Percentiles rank a stretch among this genome's conserved stretches.
These are phyloP conservation scores for Blastobotrys buckinghamii DNA, from an alignment of 1,139 yeast species.

Conservation along the genomic window DNA sequence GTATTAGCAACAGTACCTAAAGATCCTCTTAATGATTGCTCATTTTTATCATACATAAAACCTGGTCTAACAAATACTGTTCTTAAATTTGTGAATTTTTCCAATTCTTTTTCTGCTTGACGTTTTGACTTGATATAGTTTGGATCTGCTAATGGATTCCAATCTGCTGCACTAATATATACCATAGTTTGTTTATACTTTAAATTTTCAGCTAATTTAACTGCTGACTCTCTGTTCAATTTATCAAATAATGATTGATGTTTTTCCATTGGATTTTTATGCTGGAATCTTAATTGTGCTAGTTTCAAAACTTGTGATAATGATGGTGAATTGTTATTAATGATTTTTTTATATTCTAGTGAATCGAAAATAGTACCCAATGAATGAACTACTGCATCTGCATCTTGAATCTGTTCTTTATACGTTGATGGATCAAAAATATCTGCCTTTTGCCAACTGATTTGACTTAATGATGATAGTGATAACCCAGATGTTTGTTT, in stretches of 20 bases:
- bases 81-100: constrained; percentile 38
- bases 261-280: constrained; percentile 23
- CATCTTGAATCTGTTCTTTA: constrained; percentile 40
- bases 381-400: constrained; percentile 73
- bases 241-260: constrained; percentile 47
- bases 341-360: constrained; percentile 54
- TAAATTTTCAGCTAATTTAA: constrained; percentile 54
- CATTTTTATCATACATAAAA: constrained; percentile 60
- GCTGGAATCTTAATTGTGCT: not conserved
- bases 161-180: constrained; percentile 74
- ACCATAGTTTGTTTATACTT: constrained; percentile 39
- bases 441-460: constrained; percentile 65
- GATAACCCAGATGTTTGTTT: constrained; percentile 22
- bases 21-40: constrained; percentile 13
- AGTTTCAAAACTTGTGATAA: not conserved
- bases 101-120: constrained; percentile 61
- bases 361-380: constrained; percentile 68
- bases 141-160: constrained; percentile 55
- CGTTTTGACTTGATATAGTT: constrained; percentile 73
- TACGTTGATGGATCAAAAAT: constrained; percentile 49
- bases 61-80: constrained; percentile 71
- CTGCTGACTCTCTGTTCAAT: constrained; percentile 66
- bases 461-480: constrained; percentile 48
- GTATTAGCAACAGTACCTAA: constrained; percentile 11
- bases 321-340: constrained; percentile 18